phyloP scores from a whole-genome alignment of 108 stramenopile species.

The Cyclostephanos tholiformis region DNA sequence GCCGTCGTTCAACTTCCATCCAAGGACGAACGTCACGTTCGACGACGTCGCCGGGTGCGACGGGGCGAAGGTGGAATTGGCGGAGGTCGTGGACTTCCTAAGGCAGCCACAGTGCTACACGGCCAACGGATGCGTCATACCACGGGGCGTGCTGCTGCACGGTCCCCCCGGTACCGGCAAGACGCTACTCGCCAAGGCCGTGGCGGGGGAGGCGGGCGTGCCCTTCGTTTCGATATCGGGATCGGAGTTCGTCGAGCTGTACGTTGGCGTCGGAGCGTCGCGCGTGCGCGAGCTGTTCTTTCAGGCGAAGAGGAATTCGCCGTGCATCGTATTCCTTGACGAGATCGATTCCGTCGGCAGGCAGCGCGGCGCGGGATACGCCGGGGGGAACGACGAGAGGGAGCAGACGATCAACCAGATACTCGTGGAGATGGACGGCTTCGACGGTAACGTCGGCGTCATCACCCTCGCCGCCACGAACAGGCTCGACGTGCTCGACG shows the following conservation, averaged over 20 bases:
- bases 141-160: constrained; percentile 76
- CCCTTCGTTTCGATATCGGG: constrained; percentile 94
- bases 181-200: constrained; percentile 95
- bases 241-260: constrained; percentile 98
- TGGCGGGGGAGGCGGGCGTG: constrained; percentile 97
- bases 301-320: constrained; percentile 93
- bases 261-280: constrained; percentile 96
- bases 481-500: constrained; percentile 94
- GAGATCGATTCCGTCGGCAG: constrained; percentile 97
- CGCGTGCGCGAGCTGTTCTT: constrained; percentile 95
- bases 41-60: constrained; percentile 98
- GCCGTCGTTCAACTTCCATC: constrained; percentile 64
- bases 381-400: constrained; percentile 95
- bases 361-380: constrained; percentile 90
- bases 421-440: constrained; percentile 98
- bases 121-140: constrained; percentile 85
- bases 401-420: constrained; percentile 99
- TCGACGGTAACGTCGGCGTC: constrained; percentile 92
- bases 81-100: constrained; percentile 97
- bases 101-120: constrained; percentile 91
- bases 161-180: constrained; percentile 87
- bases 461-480: constrained; percentile 99
- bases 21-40: constrained; percentile 89
- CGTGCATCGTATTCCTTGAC: constrained; percentile 98
- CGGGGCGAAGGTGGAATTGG: constrained; percentile 91